phyloP scores from a whole-genome alignment of 805 yeast species.

The Barnettozyma salicaria region DNA sequence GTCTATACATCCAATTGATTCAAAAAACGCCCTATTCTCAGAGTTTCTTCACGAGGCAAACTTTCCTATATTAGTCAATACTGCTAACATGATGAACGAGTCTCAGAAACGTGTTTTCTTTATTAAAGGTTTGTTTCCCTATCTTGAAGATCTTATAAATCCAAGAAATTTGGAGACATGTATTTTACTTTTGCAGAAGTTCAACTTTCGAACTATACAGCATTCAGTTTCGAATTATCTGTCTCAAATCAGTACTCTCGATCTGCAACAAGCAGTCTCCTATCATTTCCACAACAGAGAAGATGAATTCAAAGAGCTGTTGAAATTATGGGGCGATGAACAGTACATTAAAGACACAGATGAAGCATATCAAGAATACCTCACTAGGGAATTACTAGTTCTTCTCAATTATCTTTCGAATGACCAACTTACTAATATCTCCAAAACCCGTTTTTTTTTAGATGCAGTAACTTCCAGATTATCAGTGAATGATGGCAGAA shows the following conservation, averaged over 20 bases:
- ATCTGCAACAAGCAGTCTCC: conserved; percentile 13
- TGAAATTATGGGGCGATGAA: conserved; percentile 34
- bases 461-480: conserved; percentile 48
- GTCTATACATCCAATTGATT: conserved; percentile 24
- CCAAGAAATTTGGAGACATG: conserved; percentile 9
- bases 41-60: conserved; percentile 11
- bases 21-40: conserved; percentile 14
- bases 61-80: conserved; percentile 2
- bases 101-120: conserved; percentile 18
- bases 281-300: conserved; percentile 6
- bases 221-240: conserved; percentile 3
- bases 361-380: conserved; percentile 37
- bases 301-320: conserved; percentile 7
- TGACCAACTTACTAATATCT: conserved; percentile 25
- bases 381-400: conserved; percentile 43
- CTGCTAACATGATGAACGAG: conserved; percentile 7
- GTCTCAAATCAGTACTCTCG: conserved; percentile 7
- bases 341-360: conserved; percentile 35
- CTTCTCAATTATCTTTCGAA: conserved; percentile 25
- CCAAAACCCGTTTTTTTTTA: conserved; percentile 37
- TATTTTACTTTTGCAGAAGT: conserved; percentile 10
- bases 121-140: conserved; percentile 17
- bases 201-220: conserved; percentile 11
- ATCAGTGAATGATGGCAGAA: conserved; percentile 39
- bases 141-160: conserved; percentile 10